Base-by-base conservation (phyloP, 495 filamentous ascomycete genomes). In the Xylaria longipes region DNA sequence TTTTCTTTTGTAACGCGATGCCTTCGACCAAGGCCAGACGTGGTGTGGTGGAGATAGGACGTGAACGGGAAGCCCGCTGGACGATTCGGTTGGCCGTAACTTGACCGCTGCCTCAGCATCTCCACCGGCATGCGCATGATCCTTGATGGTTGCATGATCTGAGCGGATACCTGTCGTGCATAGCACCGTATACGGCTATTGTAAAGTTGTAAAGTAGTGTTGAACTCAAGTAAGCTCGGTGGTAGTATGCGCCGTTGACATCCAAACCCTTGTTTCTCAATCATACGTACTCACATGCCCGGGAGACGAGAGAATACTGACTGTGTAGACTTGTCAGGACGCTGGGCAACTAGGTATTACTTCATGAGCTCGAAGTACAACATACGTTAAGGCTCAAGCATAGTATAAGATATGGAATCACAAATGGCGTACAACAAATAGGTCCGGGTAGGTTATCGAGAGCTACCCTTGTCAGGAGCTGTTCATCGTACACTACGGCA, bases 51-150 rank as follows among this genome's bases (percentile, higher is more conserved):
- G 68, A 70, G 57, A 48, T 33, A 5, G 27, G 22, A 29, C 25
- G 43, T 39, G 68, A 60, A 61, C 39, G 31, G 33, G 58, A 46
- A 70, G 25, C 8, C 46, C 45, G 58, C 25, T 64, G 56, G 46
- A 39, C 58, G 39, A 69, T 69, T 69, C 54, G 66, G 66, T 43
- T 41, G 50, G 50, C 65, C 25, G 29, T 41, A 61, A 41, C 41
- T 25, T 70, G 68, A 70, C 68, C 45, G 48, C 29, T 52, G 15
- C 50, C 61, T 66, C 62, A 35, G 46, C 39, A 65, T 35, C 69
- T 66, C 69, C 62, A 66, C 69, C 20, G 62, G 29, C 41, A 1
- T 46, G 52, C 62, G 37, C 62, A 71, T 70, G 33, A 70, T 56
- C 58, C 68, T 60, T 14, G 57, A 33, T n/a, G 2, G 27, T 22